A percentile compares a stretch with the other conserved stretches of the same genome.
Evolutionary conservation across 108 stramenopile species (phyloP).

Genomic region (Fragilaria crotonensis): DNA sequence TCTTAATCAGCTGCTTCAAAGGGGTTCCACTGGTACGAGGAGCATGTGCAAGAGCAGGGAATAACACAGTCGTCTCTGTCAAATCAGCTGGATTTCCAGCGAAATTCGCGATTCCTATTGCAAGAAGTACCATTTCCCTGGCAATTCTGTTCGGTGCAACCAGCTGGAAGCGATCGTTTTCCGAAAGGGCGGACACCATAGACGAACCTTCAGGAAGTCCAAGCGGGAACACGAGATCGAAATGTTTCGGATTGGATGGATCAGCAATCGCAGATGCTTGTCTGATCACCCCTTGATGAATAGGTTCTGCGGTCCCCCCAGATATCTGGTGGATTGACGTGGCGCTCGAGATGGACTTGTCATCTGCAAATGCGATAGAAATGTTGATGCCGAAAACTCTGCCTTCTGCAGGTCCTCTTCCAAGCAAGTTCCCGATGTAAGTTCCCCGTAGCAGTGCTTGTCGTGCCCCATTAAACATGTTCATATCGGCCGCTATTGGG

Average conservation of each 20-base stretch:
- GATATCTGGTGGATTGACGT: constrained; percentile 13
- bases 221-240: constrained; percentile 19
- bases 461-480: constrained; percentile 49
- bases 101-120: constrained; percentile 61
- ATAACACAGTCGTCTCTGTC: constrained; percentile 30
- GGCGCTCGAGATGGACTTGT: constrained; percentile 13
- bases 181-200: constrained; percentile 6
- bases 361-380: constrained; percentile 1
- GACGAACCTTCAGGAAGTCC: constrained; percentile 5
- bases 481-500: constrained; percentile 32
- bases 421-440: constrained; percentile 41
- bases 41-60: no score
- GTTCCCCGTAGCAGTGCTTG: constrained; percentile 32
- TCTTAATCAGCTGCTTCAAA: no score
- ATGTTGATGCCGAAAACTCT: constrained; percentile 24
- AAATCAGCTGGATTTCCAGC: constrained; percentile 34
- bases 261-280: constrained; percentile 15
- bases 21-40: no score
- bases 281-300: constrained; percentile 11
- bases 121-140: constrained; percentile 61
- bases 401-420: constrained; percentile 25
- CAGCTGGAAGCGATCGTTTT: constrained; percentile 19
- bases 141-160: constrained; percentile 55
- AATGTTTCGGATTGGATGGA: constrained; percentile 23
- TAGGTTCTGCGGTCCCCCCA: constrained; percentile 11